A percentile compares a stretch with the other conserved stretches of the same genome.
phyloP scores from a whole-genome alignment of 23 red algal genomes.

The Gracilaria gracilis region DNA sequence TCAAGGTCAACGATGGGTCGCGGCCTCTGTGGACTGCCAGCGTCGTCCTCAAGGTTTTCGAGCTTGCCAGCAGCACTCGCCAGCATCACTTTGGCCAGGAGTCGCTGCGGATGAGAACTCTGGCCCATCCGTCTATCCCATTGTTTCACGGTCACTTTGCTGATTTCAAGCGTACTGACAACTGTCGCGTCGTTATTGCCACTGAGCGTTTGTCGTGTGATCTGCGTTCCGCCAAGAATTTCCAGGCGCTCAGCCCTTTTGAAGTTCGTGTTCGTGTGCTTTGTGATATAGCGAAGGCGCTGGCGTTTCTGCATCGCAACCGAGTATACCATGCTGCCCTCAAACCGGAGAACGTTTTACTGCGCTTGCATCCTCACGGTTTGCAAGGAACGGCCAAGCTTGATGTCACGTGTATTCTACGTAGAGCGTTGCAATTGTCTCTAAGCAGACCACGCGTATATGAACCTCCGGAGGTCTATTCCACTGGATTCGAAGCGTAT shows the following conservation, averaged over 20 bases:
- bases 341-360: slow-evolving; percentile 55
- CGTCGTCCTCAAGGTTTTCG: slow-evolving; percentile 1
- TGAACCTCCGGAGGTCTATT: slow-evolving; percentile 39
- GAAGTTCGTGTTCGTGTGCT: slow-evolving; percentile 35
- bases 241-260: not conserved
- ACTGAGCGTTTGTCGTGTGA: slow-evolving; percentile 51
- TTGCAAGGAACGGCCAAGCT: slow-evolving; percentile 53
- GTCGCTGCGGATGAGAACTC: not conserved
- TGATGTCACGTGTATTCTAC: slow-evolving; percentile 41
- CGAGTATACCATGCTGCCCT: slow-evolving; percentile 28
- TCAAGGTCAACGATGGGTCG: not conserved
- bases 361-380: slow-evolving; percentile 23
- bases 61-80: not conserved
- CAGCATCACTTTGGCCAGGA: slow-evolving; percentile 33
- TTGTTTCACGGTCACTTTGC: slow-evolving; percentile 16
- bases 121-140: slow-evolving; percentile 26
- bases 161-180: not conserved
- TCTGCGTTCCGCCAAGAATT: slow-evolving; percentile 19
- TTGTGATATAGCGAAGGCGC: slow-evolving; percentile 29
- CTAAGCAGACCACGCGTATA: not conserved
- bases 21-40: not conserved
- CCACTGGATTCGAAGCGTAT: slow-evolving; percentile 17
- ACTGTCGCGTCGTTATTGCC: slow-evolving; percentile 11
- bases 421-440: slow-evolving; percentile 21
- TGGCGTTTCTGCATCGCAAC: slow-evolving; percentile 46